Evolutionary conservation across 768 basidiomycete species (phyloP).

Genomic region (Russula lepida): DNA sequence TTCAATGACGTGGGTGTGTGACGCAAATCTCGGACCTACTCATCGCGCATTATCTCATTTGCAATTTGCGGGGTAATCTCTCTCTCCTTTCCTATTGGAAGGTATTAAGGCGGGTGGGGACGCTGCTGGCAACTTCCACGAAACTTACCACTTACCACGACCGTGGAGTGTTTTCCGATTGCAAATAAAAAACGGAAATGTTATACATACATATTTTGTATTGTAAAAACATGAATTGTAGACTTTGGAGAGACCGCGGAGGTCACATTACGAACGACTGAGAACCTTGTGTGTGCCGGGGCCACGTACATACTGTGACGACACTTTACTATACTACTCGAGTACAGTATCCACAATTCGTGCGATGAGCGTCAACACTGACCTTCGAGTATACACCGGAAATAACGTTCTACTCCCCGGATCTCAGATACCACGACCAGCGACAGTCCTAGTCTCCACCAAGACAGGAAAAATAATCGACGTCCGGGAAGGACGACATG

Average conservation of each 20-base stretch:
- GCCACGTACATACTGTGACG: too few species aligned
- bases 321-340: too few species aligned
- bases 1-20: neutral
- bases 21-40: neutral
- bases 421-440: slow-evolving; percentile 24
- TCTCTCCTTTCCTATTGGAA: neutral
- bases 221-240: too few species aligned
- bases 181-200: too few species aligned
- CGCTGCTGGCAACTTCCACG: too few species aligned
- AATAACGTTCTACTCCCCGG: slow-evolving; percentile 26
- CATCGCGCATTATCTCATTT: neutral
- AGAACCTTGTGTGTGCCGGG: too few species aligned
- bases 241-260: neutral
- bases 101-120: too few species aligned
- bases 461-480: slow-evolving; percentile 35
- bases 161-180: too few species aligned
- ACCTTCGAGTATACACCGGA: slow-evolving; percentile 8
- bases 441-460: slow-evolving; percentile 37
- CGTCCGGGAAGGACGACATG: slow-evolving; percentile 25
- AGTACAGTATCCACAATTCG: neutral
- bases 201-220: too few species aligned
- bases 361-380: neutral
- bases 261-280: neutral
- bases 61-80: too few species aligned
- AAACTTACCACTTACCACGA: too few species aligned